Percentiles rank a stretch among this genome's conserved stretches.
Evolutionary conservation across 1,284 basidiomycete species (phyloP).

Genomic region (Fistulina hepatica): DNA sequence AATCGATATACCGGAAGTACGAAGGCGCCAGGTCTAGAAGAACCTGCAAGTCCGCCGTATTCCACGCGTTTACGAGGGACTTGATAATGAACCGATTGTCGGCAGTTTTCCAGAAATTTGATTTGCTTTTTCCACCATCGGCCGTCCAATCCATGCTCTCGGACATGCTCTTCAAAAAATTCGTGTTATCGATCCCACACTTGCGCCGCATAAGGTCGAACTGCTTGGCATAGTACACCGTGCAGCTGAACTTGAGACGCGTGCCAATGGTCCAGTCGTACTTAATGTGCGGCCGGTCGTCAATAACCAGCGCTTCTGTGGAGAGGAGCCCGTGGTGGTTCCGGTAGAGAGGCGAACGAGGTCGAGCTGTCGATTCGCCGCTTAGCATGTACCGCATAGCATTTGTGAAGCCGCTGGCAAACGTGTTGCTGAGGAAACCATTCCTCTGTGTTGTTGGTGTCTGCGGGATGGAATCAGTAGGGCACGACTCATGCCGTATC

Average conservation of each 20-base stretch:
- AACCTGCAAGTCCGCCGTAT: slow-evolving; percentile 74
- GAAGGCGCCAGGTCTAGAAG: slow-evolving; percentile 63
- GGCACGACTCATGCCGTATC: slow-evolving; percentile 14
- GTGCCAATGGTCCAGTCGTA: slow-evolving; percentile 69
- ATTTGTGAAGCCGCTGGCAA: slow-evolving; percentile 41
- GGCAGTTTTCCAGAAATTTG: slow-evolving; percentile 68
- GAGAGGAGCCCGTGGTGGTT: slow-evolving; percentile 39
- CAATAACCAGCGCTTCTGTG: slow-evolving; percentile 36
- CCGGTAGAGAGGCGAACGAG: slow-evolving; percentile 24
- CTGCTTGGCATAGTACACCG: slow-evolving; percentile 68
- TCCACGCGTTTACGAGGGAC: slow-evolving; percentile 74
- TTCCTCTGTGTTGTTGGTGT: slow-evolving; percentile 15
- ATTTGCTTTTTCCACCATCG: slow-evolving; percentile 60
- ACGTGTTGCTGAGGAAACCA: slow-evolving; percentile 31
- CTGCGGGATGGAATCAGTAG: slow-evolving; percentile 2
- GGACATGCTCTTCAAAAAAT: slow-evolving; percentile 54
- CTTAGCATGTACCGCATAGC: slow-evolving; percentile 50
- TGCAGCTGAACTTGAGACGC: slow-evolving; percentile 63
- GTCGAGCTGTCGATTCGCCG: slow-evolving; percentile 9
- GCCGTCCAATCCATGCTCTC: slow-evolving; percentile 57
- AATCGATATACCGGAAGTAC: slow-evolving; percentile 68
- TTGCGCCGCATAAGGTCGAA: slow-evolving; percentile 55
- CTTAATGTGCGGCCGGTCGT: slow-evolving; percentile 67
- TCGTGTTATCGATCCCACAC: slow-evolving; percentile 55
- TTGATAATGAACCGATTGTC: slow-evolving; percentile 74